phyloP scores from a whole-genome alignment of 164 flowering plant genomes.

The Nymphaea thermarum region DNA sequence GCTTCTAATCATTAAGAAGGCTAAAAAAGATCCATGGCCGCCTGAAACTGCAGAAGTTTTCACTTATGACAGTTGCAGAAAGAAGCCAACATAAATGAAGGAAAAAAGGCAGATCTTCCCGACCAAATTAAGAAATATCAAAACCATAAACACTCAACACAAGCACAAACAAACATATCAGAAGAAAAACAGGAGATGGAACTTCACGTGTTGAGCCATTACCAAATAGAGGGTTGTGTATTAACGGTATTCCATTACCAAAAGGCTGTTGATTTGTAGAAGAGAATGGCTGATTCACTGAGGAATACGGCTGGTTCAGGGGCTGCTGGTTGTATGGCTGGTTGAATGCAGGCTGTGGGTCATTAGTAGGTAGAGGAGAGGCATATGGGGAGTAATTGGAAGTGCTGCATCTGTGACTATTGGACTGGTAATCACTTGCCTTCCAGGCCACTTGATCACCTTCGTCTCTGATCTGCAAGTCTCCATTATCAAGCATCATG shows the following conservation, averaged over 20 bases:
- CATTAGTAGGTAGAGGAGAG: slow-evolving; percentile 10
- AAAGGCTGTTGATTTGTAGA: background rate
- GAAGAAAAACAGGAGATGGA: no score
- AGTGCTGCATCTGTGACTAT: slow-evolving; percentile 29
- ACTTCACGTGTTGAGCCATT: background rate
- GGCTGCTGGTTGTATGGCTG: slow-evolving; percentile 11
- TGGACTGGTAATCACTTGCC: slow-evolving; percentile 22
- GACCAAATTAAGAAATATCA: no score
- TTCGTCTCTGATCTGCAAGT: slow-evolving; percentile 27
- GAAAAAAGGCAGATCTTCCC: no score
- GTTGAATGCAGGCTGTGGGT: slow-evolving; percentile 11
- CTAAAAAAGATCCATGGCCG: no score
- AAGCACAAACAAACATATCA: no score
- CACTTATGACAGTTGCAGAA: no score
- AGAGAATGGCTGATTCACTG: background rate
- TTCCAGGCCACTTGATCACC: slow-evolving; percentile 26
- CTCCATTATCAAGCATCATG: slow-evolving; percentile 28
- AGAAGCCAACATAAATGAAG: no score
- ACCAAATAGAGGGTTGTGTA: background rate
- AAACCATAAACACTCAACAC: no score
- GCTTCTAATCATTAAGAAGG: no score
- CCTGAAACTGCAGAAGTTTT: no score
- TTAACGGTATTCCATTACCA: background rate
- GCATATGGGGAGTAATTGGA: slow-evolving; percentile 27
- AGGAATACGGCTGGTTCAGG: background rate